Evolutionary conservation across 805 yeast species (phyloP).

Genomic region (Cyberlindnera xylosilytica): DNA sequence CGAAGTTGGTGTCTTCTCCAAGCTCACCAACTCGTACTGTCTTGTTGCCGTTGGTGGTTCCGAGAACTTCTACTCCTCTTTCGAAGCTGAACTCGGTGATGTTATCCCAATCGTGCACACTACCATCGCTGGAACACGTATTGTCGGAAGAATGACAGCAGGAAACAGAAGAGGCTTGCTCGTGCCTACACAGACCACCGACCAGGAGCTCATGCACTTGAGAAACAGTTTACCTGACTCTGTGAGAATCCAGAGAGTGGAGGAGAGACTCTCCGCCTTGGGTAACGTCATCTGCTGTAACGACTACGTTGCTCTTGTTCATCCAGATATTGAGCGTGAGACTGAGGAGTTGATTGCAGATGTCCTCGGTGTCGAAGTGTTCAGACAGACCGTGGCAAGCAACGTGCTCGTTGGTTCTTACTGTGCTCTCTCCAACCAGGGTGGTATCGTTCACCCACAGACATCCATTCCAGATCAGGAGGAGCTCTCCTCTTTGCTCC

Average conservation of each 20-base stretch:
- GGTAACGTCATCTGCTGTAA: slow-evolving; percentile 98
- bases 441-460: slow-evolving; percentile 98
- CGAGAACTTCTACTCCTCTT: slow-evolving; percentile 82
- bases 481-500: slow-evolving; percentile 90
- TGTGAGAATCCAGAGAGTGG: slow-evolving; percentile 95
- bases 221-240: slow-evolving; percentile 94
- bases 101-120: slow-evolving; percentile 95
- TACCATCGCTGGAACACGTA: slow-evolving; percentile 97
- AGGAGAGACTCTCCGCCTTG: slow-evolving; percentile 92
- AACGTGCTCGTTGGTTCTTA: slow-evolving; percentile 96
- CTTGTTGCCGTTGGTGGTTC: slow-evolving; percentile 97
- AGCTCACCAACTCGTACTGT: slow-evolving; percentile 93
- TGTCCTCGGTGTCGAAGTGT: slow-evolving; percentile 97
- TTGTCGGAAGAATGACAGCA: slow-evolving; percentile 96
- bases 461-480: slow-evolving; percentile 97
- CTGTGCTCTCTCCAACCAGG: slow-evolving; percentile 92
- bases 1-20: slow-evolving; percentile 92
- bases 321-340: slow-evolving; percentile 98
- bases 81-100: slow-evolving; percentile 96
- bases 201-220: slow-evolving; percentile 95
- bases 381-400: slow-evolving; percentile 98
- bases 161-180: slow-evolving; percentile 97
- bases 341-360: slow-evolving; percentile 98
- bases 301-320: slow-evolving; percentile 98
- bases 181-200: slow-evolving; percentile 97